phyloP scores from a whole-genome alignment of 169 alveolate species.

The Eimeria maxima region DNA sequence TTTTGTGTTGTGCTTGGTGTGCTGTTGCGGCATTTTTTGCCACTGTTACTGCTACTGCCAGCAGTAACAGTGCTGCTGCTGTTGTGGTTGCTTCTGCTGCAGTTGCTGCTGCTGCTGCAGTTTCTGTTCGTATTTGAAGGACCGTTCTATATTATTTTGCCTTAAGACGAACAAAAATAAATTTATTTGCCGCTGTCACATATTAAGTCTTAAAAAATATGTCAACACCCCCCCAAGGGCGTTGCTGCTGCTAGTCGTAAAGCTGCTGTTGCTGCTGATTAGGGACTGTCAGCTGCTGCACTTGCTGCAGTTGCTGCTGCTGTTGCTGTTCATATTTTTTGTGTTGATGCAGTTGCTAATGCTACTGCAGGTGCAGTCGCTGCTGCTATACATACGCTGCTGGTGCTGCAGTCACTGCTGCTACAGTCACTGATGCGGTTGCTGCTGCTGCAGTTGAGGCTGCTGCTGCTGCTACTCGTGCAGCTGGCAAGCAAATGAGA shows the following conservation, averaged over 20 bases:
- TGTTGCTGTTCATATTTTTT: too few species aligned
- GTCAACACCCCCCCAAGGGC: background rate
- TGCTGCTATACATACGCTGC: too few species aligned
- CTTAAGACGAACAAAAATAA: background rate
- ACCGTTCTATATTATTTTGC: background rate
- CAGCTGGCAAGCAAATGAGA: too few species aligned
- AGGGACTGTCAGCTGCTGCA: background rate
- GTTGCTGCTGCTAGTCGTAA: background rate
- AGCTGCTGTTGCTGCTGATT: background rate
- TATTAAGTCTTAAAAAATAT: background rate
- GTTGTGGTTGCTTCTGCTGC: conserved; percentile 11
- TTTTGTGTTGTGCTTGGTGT: background rate
- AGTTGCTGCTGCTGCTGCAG: conserved; percentile 8
- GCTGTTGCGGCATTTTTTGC: background rate
- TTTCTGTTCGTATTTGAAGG: background rate
- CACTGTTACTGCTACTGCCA: background rate
- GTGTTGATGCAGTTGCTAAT: too few species aligned
- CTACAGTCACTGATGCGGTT: too few species aligned
- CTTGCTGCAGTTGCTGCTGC: too few species aligned
- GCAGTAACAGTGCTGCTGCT: background rate
- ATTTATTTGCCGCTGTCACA: background rate
- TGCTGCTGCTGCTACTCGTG: background rate
- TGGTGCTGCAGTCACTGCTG: too few species aligned
- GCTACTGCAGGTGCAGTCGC: too few species aligned
- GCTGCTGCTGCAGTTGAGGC: too few species aligned